Conservation (phyloP, 1,284 basidiomycete species). For the Cutaneotrichosporon mucoides region DNA sequence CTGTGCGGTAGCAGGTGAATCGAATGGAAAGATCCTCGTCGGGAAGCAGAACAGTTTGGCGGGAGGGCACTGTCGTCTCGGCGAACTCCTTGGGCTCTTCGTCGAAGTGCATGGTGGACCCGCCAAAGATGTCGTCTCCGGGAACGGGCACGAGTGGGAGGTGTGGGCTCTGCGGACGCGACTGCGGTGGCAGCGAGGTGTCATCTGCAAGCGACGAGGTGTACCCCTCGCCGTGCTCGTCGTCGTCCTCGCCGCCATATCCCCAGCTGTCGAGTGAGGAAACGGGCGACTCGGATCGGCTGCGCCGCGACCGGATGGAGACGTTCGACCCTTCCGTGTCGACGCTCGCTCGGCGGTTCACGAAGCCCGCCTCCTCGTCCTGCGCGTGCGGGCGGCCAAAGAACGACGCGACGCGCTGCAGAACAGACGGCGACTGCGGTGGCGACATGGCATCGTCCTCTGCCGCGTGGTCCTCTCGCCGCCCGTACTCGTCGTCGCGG, state of each 20-base stretch:
- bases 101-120: slow-evolving; percentile 19
- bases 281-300: slow-evolving; percentile 20
- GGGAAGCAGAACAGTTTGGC: slow-evolving; percentile 80
- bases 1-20: slow-evolving; percentile 80
- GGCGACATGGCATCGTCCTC: slow-evolving; percentile 18
- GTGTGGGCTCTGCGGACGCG: slow-evolving; percentile 41
- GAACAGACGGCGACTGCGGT: slow-evolving; percentile 24
- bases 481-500: slow-evolving; percentile 11
- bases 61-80: slow-evolving; percentile 31
- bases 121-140: slow-evolving; percentile 47
- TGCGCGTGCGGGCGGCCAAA: slow-evolving; percentile 31
- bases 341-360: slow-evolving; percentile 18
- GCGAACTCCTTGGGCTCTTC: slow-evolving; percentile 43
- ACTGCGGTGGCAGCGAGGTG: slow-evolving; percentile 48
- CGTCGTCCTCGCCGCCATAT: slow-evolving; percentile 40
- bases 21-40: slow-evolving; percentile 90
- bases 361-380: slow-evolving; percentile 10
- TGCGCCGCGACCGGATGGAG: slow-evolving; percentile 17
- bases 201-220: slow-evolving; percentile 48
- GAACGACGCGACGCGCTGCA: slow-evolving; percentile 44
- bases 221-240: slow-evolving; percentile 34
- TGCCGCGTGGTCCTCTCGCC: slow-evolving; percentile 13
- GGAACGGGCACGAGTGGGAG: slow-evolving; percentile 42
- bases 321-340: slow-evolving; percentile 16
- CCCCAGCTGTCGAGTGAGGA: slow-evolving; percentile 44